Percentiles rank a stretch among this genome's conserved stretches.
These are phyloP conservation scores for Suillus sp. DNA, from an alignment of 768 basidiomycete species.

Conservation along the genomic window DNA sequence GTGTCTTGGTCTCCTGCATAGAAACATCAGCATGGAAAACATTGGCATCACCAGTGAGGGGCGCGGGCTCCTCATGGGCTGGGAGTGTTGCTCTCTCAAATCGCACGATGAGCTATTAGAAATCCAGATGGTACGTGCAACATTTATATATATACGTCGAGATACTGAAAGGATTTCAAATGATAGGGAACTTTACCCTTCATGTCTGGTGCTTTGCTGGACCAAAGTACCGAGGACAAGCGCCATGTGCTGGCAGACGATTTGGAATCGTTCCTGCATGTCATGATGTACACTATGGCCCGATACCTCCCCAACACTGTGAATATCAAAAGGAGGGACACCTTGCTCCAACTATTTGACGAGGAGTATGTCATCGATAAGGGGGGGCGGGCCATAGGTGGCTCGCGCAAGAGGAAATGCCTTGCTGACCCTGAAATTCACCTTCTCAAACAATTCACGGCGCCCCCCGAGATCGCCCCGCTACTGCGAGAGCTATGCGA, in stretches of 20 bases:
- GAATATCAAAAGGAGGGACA: no score
- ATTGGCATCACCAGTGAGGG: slow-evolving; percentile 22
- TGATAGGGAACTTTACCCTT: slow-evolving; percentile 11
- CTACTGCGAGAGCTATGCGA: background rate
- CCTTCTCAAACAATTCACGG: background rate
- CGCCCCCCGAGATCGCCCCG: background rate
- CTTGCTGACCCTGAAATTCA: background rate
- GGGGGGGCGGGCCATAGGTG: background rate
- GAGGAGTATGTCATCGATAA: background rate
- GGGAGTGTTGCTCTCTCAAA: slow-evolving; percentile 19
- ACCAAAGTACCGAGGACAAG: slow-evolving; percentile 7
- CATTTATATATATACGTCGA: background rate
- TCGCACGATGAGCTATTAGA: background rate
- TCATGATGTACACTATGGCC: slow-evolving; percentile 17
- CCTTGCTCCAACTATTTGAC: background rate
- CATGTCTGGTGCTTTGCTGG: slow-evolving; percentile 26
- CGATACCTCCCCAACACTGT: slow-evolving; percentile 19
- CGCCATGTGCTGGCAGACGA: slow-evolving; percentile 7
- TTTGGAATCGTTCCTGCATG: slow-evolving; percentile 15
- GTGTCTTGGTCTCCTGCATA: slow-evolving; percentile 21
- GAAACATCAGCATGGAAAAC: slow-evolving; percentile 29
- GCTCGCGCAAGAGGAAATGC: background rate
- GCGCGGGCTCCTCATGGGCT: slow-evolving; percentile 25
- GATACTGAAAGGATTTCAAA: background rate
- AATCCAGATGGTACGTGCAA: background rate